Base-by-base conservation (phyloP, 208 protist genomes). In the Endotrypanum monterogeii region DNA sequence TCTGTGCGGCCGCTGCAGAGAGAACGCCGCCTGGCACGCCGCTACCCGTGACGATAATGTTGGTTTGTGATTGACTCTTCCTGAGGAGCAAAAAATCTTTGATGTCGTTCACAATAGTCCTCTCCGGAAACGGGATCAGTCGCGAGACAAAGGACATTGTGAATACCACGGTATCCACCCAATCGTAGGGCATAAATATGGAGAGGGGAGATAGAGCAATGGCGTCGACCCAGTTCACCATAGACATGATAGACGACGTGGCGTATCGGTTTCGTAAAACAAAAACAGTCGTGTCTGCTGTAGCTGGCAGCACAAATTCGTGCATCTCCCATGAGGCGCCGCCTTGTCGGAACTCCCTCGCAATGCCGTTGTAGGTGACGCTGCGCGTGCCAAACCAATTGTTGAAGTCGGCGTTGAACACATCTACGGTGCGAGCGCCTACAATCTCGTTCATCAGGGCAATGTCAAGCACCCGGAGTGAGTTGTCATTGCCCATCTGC, bases 151-250 rank as follows among this genome's bases (percentile, higher is more conserved):
- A 94, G n/a, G 80, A 80, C 54, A 90, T 85, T 54, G 84, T 60
- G 66, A 83, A 74, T 8, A 89, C 78, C 55, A 92, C 80, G 14
- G 32, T 79, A 37, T 78, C 60, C 9, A 78, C 65, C 88, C 87
- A 92, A n/a, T 84, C 71, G 5, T 62, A 74, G 14, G 90, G 88
- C 52, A 93, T 82, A 54, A 95, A 89, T 54, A 91, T 91, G 60
- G 70, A 74, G 30, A 93, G 79, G 48, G 90, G 90, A 16, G 80
- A 73, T 32, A 92, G 71, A 23, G 90, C 86, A 30, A 93, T 84
- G 5, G 88, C 82, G 60, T 90, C 90, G 8, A 92, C 67, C 89
- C 90, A 95, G 50, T 71, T 66, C 6, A 81, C 79, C 78, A 86
- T 85, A 32, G 81, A 67, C 14, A 87, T 51, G 32, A 95, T 93